Evolutionary conservation across 805 yeast species (phyloP), one percentile per base, ranked within the genome.

Genomic region (Lipomyces mesembrius): DNA sequence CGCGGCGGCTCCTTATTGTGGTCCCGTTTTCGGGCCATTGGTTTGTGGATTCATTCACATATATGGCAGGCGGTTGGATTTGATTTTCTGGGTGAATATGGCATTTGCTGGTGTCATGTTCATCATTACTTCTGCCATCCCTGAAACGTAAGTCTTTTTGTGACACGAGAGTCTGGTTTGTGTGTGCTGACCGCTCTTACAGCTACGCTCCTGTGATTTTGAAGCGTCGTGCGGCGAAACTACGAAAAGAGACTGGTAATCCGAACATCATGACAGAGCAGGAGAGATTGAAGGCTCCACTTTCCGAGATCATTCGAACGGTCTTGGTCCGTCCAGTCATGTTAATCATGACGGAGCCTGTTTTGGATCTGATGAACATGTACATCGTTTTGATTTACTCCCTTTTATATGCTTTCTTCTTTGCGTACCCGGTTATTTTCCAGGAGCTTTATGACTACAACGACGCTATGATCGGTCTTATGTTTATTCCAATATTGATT

Each of bases 351-450:
- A 86, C 93, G 34, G 97, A 92, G 77, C 97, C 97, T 3, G 96
- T 92, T 34, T 81, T 92, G 74, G 95, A 87, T 75, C 80, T 91
- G 72, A 86, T 92, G 83, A 91, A 96, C 78, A 85, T 86, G 73
- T 92, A 91, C 78, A 94, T 92, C 68, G 92, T 96, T 71, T 83
- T 92, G 76, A 91, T 92, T 77, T 92, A 92, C 80, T 88, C 97
- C n/a, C 82, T 92, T 76, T 82, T 92, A 61, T 92, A 92, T 75
- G 97, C 97, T 12, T 92, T 92, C 82, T 92, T 92, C 87, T 92
- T 92, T 80, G 97, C 98, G 0, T 92, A 90, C 79, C 98, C 98
- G 3, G 96, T 89, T 62, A 91, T 92, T 61, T 92, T 92, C 77
- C 84, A 83, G 63, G 89, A 87, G 63, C 82, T 92, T 62, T 90